A percentile compares a stretch with the other conserved stretches of the same genome.
phyloP scores from a whole-genome alignment of 495 filamentous ascomycete genomes.

The Trichoderma orchidacearum region DNA sequence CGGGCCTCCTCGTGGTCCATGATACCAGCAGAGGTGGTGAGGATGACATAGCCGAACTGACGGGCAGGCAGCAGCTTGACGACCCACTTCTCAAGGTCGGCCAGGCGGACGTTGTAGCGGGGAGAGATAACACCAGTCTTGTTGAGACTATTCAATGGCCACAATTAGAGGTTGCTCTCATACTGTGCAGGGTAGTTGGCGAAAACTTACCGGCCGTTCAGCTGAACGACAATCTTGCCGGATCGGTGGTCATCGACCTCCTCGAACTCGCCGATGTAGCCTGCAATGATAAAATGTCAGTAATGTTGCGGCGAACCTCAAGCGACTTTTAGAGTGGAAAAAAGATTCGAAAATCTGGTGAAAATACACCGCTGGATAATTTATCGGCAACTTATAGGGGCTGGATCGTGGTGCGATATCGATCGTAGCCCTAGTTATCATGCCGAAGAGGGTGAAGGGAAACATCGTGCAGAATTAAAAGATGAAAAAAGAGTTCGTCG shows the following conservation, averaged over 20 bases:
- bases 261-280: slow-evolving; percentile 99
- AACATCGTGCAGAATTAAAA: neutral
- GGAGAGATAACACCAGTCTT: slow-evolving; percentile 98
- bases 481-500: slow-evolving; percentile 5
- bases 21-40: slow-evolving; percentile 96
- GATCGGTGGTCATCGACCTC: slow-evolving; percentile 98
- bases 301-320: slow-evolving; percentile 72
- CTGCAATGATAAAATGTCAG: slow-evolving; percentile 46
- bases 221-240: slow-evolving; percentile 95
- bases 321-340: slow-evolving; percentile 59
- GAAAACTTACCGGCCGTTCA: slow-evolving; percentile 66
- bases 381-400: slow-evolving; percentile 99
- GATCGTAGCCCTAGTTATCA: slow-evolving; percentile 99
- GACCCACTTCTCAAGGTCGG: slow-evolving; percentile 97
- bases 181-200: slow-evolving; percentile 12
- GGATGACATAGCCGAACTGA: slow-evolving; percentile 99
- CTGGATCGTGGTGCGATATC: slow-evolving; percentile 61
- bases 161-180: neutral
- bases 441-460: slow-evolving; percentile 44
- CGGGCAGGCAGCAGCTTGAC: slow-evolving; percentile 94
- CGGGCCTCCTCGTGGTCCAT: slow-evolving; percentile 99
- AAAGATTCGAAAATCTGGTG: slow-evolving; percentile 79
- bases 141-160: slow-evolving; percentile 52
- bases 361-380: slow-evolving; percentile 62
- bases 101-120: slow-evolving; percentile 95